phyloP scores from a whole-genome alignment of 2,329 filamentous ascomycete genomes.

The Trichoderma polysporum region DNA sequence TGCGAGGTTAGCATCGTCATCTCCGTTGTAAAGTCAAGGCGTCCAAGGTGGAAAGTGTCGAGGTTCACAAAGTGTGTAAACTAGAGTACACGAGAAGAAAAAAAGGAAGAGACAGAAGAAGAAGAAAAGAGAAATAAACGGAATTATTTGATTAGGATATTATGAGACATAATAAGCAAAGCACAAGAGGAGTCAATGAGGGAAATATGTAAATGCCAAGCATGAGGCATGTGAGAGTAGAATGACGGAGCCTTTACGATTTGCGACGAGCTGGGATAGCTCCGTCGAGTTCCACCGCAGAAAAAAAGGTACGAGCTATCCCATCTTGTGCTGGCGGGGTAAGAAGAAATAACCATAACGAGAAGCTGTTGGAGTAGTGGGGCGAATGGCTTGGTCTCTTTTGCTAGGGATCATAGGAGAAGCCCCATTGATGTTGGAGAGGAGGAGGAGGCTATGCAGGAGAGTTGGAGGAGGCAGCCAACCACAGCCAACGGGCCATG shows the following conservation, averaged over 20 bases:
- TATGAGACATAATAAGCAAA: background rate
- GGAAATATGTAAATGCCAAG: background rate
- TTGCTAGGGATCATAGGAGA: background rate
- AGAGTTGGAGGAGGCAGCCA: background rate
- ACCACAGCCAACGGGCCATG: background rate
- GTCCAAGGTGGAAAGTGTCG: background rate
- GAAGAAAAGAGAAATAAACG: background rate
- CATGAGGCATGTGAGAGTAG: background rate
- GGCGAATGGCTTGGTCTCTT: background rate
- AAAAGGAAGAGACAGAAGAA: background rate
- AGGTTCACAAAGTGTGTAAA: background rate
- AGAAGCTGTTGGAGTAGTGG: background rate
- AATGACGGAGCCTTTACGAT: conserved; percentile 11
- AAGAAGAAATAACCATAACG: conserved; percentile 19
- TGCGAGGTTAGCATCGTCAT: conserved; percentile 48
- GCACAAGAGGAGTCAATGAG: background rate
- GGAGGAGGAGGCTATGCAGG: background rate
- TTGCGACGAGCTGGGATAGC: background rate
- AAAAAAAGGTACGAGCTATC: background rate
- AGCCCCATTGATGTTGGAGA: background rate
- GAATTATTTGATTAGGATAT: background rate
- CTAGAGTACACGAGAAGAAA: background rate
- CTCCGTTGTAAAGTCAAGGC: conserved; percentile 16
- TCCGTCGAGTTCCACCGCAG: background rate
- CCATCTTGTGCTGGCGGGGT: conserved; percentile 27